Base-by-base conservation (phyloP, 306 rosid species). In the Rosa persica region DNA sequence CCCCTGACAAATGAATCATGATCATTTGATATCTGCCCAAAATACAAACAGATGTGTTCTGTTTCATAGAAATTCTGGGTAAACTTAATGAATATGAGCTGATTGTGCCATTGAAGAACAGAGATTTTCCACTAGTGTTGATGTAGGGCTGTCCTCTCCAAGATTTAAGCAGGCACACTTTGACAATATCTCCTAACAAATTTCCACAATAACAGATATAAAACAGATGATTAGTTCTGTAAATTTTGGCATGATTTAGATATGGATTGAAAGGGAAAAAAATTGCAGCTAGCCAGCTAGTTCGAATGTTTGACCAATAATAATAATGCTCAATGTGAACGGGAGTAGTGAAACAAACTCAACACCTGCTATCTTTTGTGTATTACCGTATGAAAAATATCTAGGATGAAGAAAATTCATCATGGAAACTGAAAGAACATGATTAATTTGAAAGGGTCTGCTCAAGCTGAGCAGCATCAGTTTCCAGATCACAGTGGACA, bases 41-140 rank as follows among this genome's bases (percentile, higher is more conserved):
- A 38, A 3, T 16, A 66, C 19, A 66, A 17, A 17, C 2, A 2
- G 43, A 64, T 3, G 4, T 3, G 8, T 34, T 6, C 4, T 15
- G 8, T 27, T 2, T 64, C 69, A 30, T 64, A 30, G 43, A 30
- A 6, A 17, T 17, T 19, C 70, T 36, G 7, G 17, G 4, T 13
- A n/a, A 44, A 70, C 19, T 70, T 54, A 12, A 70, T 23, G 58
- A 23, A 43, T 48, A 46, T 70, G 74, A 70, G 74, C 39, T 43
- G 74, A n/a, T 43, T 70, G 39, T 48, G 57, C 58, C 54, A 70
- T 27, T 22, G 12, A 70, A 42, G 74, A 6, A 43, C 30, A 38
- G 1, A 19, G 49, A 68, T 6, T 68, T 17, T 68, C 46, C 51
- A 8, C 25, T 1, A 61, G n/a, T 7, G 40, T 15, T 10, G 36